phyloP scores from a whole-genome alignment of 2,329 filamentous ascomycete genomes.

The Fusarium austroafricanum region DNA sequence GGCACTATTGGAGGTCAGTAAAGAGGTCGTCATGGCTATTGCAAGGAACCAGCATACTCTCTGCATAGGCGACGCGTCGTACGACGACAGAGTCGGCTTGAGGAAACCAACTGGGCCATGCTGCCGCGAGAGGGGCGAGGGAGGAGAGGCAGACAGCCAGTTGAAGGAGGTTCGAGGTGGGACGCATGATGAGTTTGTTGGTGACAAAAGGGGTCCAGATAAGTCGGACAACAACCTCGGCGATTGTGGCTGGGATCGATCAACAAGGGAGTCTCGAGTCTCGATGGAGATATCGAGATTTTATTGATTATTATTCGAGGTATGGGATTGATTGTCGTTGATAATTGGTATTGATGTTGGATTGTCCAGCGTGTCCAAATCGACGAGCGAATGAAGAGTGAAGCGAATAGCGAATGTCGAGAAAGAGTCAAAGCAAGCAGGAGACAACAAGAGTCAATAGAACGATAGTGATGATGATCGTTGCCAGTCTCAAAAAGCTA shows the following conservation, averaged over 20 bases:
- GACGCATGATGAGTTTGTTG: conserved; percentile 59
- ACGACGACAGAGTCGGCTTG: conserved; percentile 63
- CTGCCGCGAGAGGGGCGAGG: conserved; percentile 62
- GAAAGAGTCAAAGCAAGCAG: conserved; percentile 27
- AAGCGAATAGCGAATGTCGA: conserved; percentile 31
- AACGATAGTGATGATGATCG: conserved; percentile 11
- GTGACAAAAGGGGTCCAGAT: conserved; percentile 6
- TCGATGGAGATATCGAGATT: conserved; percentile 2
- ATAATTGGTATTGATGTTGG: not conserved
- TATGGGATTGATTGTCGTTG: not conserved
- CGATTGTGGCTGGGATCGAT: not conserved
- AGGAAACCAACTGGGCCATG: conserved; percentile 68
- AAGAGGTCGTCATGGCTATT: not conserved
- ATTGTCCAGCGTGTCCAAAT: conserved; percentile 21
- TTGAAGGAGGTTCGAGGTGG: conserved; percentile 58
- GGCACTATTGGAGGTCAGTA: conserved; percentile 27
- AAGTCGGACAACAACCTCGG: not conserved
- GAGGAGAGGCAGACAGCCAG: conserved; percentile 64
- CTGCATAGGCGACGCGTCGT: conserved; percentile 16
- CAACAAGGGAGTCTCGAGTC: not conserved
- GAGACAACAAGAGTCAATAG: conserved; percentile 26
- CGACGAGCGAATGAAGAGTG: conserved; percentile 18
- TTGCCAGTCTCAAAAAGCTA: conserved; percentile 15
- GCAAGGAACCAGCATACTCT: conserved; percentile 15
- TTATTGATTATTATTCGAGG: conserved; percentile 10